These are phyloP conservation scores for Bacidia rubella DNA, from an alignment of 495 filamentous ascomycete species.

Conservation along the genomic window DNA sequence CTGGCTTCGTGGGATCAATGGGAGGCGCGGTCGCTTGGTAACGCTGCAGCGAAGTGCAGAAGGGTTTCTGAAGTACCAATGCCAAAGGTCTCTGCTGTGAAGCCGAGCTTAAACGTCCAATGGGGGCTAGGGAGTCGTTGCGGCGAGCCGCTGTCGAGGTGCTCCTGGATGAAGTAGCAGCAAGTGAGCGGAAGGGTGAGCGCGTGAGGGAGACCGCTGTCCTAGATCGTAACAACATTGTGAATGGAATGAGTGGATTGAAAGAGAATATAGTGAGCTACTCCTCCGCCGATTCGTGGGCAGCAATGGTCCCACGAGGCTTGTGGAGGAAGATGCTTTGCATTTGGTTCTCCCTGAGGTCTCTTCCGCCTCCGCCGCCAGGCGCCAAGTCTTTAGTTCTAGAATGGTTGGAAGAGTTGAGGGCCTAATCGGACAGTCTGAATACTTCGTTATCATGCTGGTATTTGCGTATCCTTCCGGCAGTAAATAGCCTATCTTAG, in stretches of 20 bases:
- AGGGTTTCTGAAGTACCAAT: slow-evolving; percentile 35
- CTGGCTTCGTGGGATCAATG: slow-evolving; percentile 33
- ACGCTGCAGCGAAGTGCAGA: slow-evolving; percentile 40
- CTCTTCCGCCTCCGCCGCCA: too few relatives aligned
- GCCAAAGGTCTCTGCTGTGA: slow-evolving; percentile 10
- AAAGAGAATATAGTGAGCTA: background rate
- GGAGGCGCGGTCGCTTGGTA: slow-evolving; percentile 19
- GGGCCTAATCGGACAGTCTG: too few relatives aligned
- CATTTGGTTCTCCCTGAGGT: slow-evolving; percentile 4
- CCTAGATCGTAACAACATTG: slow-evolving; percentile 35
- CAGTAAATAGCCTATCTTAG: too few relatives aligned
- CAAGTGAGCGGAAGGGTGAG: slow-evolving; percentile 34
- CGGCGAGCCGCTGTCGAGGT: slow-evolving; percentile 30
- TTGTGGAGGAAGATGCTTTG: background rate
- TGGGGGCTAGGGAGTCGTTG: slow-evolving; percentile 18
- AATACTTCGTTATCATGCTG: too few relatives aligned
- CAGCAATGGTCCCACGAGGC: background rate
- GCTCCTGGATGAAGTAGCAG: slow-evolving; percentile 27
- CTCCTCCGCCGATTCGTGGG: background rate
- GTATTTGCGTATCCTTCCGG: too few relatives aligned
- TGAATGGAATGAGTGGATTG: background rate
- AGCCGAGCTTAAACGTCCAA: background rate
- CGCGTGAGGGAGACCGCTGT: slow-evolving; percentile 35
- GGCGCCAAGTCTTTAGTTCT: too few relatives aligned
- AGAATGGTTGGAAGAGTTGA: too few relatives aligned